phyloP scores from a whole-genome alignment of 495 filamentous ascomycete species.

The Bryoglossum gracile region DNA sequence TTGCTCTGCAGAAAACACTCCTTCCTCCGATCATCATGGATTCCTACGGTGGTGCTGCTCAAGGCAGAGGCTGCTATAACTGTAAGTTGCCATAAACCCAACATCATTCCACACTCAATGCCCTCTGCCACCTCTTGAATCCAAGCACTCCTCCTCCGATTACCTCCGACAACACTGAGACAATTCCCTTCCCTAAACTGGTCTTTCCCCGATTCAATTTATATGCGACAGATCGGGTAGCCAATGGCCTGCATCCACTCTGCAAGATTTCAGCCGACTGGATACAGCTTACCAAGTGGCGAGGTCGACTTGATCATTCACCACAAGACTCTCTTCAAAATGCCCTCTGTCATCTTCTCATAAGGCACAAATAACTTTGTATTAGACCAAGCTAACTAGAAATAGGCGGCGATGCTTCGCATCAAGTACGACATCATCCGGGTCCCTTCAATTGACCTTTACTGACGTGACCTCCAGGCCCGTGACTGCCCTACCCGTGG shows the following conservation, averaged over 20 bases:
- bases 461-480: constrained; percentile 30
- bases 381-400: too few relatives aligned
- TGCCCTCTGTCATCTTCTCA: too few relatives aligned
- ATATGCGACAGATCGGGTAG: neutral
- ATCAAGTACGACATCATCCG: constrained; percentile 47
- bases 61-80: constrained; percentile 66
- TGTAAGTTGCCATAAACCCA: constrained; percentile 48
- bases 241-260: constrained; percentile 1
- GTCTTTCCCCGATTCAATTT: neutral
- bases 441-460: neutral
- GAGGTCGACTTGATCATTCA: too few relatives aligned
- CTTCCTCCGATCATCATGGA: constrained; percentile 36
- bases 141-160: neutral
- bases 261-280: neutral
- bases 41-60: constrained; percentile 25
- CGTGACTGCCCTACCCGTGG: constrained; percentile 94
- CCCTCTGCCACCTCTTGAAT: neutral
- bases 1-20: constrained; percentile 17
- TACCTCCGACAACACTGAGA: neutral
- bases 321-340: too few relatives aligned
- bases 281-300: neutral
- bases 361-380: too few relatives aligned
- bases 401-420: constrained; percentile 70
- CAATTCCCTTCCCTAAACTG: neutral
- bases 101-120: constrained; percentile 17